Conservation (phyloP, 352 stramenopile species). For the Globisporangium yorkense region DNA sequence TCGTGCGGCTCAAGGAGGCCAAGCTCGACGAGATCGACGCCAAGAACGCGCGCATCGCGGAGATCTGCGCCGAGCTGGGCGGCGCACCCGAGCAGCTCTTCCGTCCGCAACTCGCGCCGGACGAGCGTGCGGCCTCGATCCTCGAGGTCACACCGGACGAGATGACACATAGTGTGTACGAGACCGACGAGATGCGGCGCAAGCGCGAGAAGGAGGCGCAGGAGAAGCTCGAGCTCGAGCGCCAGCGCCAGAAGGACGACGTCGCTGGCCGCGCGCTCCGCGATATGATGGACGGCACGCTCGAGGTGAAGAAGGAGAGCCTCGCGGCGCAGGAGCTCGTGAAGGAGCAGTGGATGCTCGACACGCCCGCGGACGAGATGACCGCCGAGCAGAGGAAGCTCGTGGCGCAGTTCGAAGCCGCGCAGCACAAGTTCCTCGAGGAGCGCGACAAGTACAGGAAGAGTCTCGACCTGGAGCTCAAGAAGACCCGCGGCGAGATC, state of each 20-base stretch:
- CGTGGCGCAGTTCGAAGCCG: constrained; percentile 51
- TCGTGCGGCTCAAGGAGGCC: constrained; percentile 67
- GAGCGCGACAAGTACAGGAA: constrained; percentile 91
- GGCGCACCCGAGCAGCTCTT: constrained; percentile 35
- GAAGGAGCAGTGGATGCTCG: constrained; percentile 88
- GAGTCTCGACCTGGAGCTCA: constrained; percentile 84
- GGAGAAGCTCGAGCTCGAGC: constrained; percentile 28
- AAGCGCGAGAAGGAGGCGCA: constrained; percentile 37
- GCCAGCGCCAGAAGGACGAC: constrained; percentile 76
- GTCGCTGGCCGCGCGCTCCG: constrained; percentile 67
- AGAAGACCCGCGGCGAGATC: constrained; percentile 81
- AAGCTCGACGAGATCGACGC: constrained; percentile 85
- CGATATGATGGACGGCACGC: constrained; percentile 94
- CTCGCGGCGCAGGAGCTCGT: constrained; percentile 51
- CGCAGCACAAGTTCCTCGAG: constrained; percentile 72
- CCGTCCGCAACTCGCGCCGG: constrained; percentile 35
- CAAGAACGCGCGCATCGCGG: constrained; percentile 84
- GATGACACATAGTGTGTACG: constrained; percentile 84
- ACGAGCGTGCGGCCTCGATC: constrained; percentile 66
- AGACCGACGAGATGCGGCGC: constrained; percentile 58
- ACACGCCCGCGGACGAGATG: constrained; percentile 68
- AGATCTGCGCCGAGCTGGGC: constrained; percentile 78
- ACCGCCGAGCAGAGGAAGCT: constrained; percentile 77
- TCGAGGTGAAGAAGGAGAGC: constrained; percentile 87
- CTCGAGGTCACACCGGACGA: constrained; percentile 64